A percentile compares a stretch with the other conserved stretches of the same genome.
phyloP scores from a whole-genome alignment of 352 stramenopile genomes.

The Chrysophaeum taylorii region DNA sequence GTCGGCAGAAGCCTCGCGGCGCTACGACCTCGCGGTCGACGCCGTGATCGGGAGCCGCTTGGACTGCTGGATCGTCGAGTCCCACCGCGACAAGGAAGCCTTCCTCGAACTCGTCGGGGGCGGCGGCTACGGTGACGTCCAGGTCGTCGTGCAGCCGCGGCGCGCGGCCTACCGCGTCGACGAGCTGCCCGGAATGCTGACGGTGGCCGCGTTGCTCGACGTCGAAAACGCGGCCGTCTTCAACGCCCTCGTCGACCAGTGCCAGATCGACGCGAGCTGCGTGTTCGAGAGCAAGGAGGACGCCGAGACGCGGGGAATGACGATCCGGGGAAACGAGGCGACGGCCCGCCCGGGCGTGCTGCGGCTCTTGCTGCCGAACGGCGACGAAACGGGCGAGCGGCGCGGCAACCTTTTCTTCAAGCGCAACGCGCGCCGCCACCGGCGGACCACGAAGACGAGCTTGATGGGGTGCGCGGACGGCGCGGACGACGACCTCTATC shows the following conservation, averaged over 20 bases:
- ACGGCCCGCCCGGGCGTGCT: neutral
- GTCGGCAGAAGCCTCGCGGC: slow-evolving; percentile 44
- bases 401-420: neutral
- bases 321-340: slow-evolving; percentile 15
- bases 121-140: neutral
- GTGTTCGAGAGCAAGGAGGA: slow-evolving; percentile 42
- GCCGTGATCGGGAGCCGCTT: slow-evolving; percentile 31
- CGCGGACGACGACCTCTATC: too few relatives aligned
- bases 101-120: neutral
- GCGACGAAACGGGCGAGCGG: slow-evolving; percentile 14
- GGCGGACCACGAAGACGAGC: too few relatives aligned
- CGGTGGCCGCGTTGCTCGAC: slow-evolving; percentile 36
- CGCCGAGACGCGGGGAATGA: slow-evolving; percentile 40
- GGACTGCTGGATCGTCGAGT: slow-evolving; percentile 48
- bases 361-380: neutral
- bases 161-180: slow-evolving; percentile 39
- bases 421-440: neutral
- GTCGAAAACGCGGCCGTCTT: slow-evolving; percentile 51
- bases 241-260: slow-evolving; percentile 51
- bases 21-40: slow-evolving; percentile 40
- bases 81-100: slow-evolving; percentile 35
- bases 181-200: slow-evolving; percentile 36
- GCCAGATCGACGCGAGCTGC: slow-evolving; percentile 43
- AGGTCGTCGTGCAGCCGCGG: slow-evolving; percentile 11
- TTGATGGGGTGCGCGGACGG: too few relatives aligned